These are phyloP conservation scores for Cladophialophora exuberans DNA, from an alignment of 2,329 filamentous ascomycete genomes.

Conservation along the genomic window DNA sequence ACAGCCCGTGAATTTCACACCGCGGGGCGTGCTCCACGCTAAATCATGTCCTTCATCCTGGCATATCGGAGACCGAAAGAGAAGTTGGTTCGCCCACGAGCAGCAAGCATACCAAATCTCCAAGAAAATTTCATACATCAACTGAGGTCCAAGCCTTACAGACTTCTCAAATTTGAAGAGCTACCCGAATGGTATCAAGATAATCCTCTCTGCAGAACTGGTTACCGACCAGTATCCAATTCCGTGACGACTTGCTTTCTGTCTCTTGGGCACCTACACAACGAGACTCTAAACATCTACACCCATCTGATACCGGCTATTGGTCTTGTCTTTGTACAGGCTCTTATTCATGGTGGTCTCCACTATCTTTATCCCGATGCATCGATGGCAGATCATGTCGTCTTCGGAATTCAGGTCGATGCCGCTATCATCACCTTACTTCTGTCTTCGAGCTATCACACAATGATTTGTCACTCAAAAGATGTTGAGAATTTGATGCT, in stretches of 20 bases:
- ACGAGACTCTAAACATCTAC: constrained; percentile 51
- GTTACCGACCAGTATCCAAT: constrained; percentile 49
- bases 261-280: constrained; percentile 50
- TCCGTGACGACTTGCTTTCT: constrained; percentile 43
- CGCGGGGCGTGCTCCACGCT: neutral
- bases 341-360: constrained; percentile 31
- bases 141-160: constrained; percentile 2
- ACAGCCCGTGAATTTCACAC: neutral
- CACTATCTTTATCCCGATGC: constrained; percentile 42
- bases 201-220: constrained; percentile 46
- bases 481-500: constrained; percentile 34
- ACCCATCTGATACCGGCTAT: constrained; percentile 52
- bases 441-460: constrained; percentile 39
- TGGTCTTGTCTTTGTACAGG: constrained; percentile 39
- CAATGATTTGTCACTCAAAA: constrained; percentile 40
- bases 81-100: constrained; percentile 23
- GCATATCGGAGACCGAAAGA: constrained; percentile 30
- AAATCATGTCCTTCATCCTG: constrained; percentile 29
- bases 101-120: constrained; percentile 10
- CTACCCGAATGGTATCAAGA: constrained; percentile 49
- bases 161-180: constrained; percentile 40
- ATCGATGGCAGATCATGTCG: constrained; percentile 40
- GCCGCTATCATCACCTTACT: constrained; percentile 30
- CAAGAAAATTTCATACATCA: constrained; percentile 21
- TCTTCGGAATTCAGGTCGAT: constrained; percentile 46